Evolutionary conservation across 2,329 filamentous ascomycete species (phyloP).

Genomic region (Fulvia fulva): DNA sequence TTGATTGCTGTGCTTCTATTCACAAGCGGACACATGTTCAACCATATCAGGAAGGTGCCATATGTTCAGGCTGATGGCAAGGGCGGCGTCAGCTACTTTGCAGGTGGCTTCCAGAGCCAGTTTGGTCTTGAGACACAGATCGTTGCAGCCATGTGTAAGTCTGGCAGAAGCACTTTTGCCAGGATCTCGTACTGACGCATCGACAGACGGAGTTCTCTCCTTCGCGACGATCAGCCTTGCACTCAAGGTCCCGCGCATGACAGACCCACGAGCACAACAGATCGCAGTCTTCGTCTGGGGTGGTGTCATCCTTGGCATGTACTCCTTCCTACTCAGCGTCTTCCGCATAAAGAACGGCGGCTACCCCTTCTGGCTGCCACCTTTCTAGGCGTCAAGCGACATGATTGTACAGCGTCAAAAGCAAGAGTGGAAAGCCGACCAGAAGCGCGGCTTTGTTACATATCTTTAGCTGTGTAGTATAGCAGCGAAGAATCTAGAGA

Average conservation of each 20-base stretch:
- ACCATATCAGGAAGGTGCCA: conserved; percentile 92
- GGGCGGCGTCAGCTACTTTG: conserved; percentile 86
- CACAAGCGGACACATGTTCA: conserved; percentile 98
- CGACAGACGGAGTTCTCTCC: conserved; percentile 69
- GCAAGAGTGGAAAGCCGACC: not conserved
- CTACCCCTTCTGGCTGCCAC: conserved; percentile 91
- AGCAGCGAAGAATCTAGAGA: conserved; percentile 35
- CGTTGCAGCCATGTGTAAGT: conserved; percentile 86
- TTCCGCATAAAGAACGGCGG: conserved; percentile 93
- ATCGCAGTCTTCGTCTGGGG: conserved; percentile 78
- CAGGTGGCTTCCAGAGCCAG: conserved; percentile 87
- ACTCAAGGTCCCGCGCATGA: conserved; percentile 86
- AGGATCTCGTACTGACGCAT: conserved; percentile 16
- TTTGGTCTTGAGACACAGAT: conserved; percentile 95
- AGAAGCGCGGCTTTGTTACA: not conserved
- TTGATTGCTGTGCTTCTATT: conserved; percentile 87
- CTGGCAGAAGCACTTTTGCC: not conserved
- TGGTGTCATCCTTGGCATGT: conserved; percentile 71
- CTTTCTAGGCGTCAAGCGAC: conserved; percentile 56
- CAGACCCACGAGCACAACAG: conserved; percentile 72
- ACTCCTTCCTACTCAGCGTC: conserved; percentile 89
- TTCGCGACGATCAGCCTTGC: conserved; percentile 90
- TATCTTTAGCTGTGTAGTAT: conserved; percentile 15
- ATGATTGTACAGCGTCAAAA: not conserved
- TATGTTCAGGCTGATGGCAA: conserved; percentile 82